These are phyloP conservation scores for Coniochaeta sp. DNA, from an alignment of 2,329 filamentous ascomycete species.

Conservation along the genomic window DNA sequence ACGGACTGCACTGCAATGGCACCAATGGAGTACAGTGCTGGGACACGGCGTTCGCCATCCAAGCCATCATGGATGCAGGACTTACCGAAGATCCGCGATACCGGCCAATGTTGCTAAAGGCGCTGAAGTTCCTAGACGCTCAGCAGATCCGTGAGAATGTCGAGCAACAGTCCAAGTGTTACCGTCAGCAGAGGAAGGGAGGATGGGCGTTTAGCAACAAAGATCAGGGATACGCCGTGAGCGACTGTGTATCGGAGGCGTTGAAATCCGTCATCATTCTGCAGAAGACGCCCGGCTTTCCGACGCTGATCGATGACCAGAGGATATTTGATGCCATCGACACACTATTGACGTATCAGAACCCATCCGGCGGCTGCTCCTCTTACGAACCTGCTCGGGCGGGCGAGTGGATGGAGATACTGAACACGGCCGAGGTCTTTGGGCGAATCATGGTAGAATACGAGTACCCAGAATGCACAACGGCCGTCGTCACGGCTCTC, in stretches of 20 bases:
- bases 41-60: slow-evolving; percentile 89
- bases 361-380: slow-evolving; percentile 74
- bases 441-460: slow-evolving; percentile 98
- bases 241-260: slow-evolving; percentile 88
- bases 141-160: slow-evolving; percentile 88
- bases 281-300: slow-evolving; percentile 71
- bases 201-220: slow-evolving; percentile 95
- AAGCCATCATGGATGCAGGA: slow-evolving; percentile 71
- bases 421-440: slow-evolving; percentile 96
- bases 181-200: slow-evolving; percentile 84
- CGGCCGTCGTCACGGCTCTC: slow-evolving; percentile 82
- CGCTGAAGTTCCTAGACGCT: slow-evolving; percentile 76
- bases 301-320: slow-evolving; percentile 63
- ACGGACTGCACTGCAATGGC: slow-evolving; percentile 91
- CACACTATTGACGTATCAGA: slow-evolving; percentile 87
- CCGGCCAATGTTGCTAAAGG: slow-evolving; percentile 74
- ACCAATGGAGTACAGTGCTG: slow-evolving; percentile 98
- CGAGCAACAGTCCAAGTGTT: slow-evolving; percentile 68
- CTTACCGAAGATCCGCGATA: slow-evolving; percentile 71
- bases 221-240: slow-evolving; percentile 89
- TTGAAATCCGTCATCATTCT: slow-evolving; percentile 77
- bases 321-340: slow-evolving; percentile 85
- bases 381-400: slow-evolving; percentile 84
- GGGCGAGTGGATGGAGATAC: slow-evolving; percentile 67
- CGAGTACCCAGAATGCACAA: slow-evolving; percentile 96